Evolutionary conservation across 2,329 filamentous ascomycete genomes (phyloP).

Genomic region (Colletotrichum agaves): DNA sequence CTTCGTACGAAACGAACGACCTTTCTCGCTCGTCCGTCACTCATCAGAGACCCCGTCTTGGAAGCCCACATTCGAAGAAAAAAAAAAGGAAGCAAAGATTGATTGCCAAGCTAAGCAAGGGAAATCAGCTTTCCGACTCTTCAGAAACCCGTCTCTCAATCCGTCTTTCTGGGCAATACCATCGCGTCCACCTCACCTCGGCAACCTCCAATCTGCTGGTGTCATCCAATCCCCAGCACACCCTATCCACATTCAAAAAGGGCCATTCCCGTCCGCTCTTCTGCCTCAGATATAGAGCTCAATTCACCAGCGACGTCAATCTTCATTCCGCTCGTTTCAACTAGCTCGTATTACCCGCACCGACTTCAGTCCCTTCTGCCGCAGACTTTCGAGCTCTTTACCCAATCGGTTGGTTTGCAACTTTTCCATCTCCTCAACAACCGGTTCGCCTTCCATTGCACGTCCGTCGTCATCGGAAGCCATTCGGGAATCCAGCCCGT

Average conservation of each 20-base stretch:
- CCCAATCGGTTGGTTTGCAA: background rate
- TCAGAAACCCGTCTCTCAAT: conserved; percentile 10
- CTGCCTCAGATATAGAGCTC: background rate
- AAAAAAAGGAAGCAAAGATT: conserved; percentile 14
- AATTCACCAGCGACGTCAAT: conserved; percentile 1
- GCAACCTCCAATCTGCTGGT: background rate
- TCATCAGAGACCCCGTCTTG: background rate
- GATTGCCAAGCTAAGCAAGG: conserved; percentile 36
- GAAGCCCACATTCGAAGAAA: conserved; percentile 6
- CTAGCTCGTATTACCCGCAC: background rate
- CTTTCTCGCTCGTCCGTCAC: conserved; percentile 1
- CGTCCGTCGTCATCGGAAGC: background rate
- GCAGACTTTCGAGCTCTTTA: background rate
- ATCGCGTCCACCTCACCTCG: background rate
- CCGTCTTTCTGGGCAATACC: conserved; percentile 4
- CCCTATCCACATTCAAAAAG: conserved; percentile 27
- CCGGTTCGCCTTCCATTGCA: background rate
- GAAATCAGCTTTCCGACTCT: conserved; percentile 33
- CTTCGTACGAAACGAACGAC: background rate
- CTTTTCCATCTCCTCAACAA: too few species aligned
- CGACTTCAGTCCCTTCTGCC: background rate
- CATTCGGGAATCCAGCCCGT: conserved; percentile 10
- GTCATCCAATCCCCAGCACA: conserved; percentile 13
- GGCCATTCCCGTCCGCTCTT: conserved; percentile 14
- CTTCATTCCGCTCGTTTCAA: conserved; percentile 28